Percentiles rank a stretch among this genome's conserved stretches.
phyloP scores from a whole-genome alignment of 768 basidiomycete species.

The Phanerochaete sordida region DNA sequence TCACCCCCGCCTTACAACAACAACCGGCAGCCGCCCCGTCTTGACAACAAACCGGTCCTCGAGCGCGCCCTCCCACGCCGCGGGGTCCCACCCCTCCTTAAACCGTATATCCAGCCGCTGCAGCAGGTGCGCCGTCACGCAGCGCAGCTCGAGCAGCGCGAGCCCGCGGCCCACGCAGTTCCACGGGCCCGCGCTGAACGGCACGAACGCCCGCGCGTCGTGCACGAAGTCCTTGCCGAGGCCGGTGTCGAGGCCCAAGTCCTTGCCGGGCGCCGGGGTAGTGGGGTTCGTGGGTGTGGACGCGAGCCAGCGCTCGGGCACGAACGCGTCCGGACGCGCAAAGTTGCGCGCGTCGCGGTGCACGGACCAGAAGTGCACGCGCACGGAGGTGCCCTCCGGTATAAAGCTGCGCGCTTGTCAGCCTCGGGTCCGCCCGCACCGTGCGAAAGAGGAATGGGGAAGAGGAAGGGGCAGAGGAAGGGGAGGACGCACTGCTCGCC shows the following conservation, averaged over 20 bases:
- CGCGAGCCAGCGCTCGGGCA: conserved; percentile 23
- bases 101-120: conserved; percentile 33
- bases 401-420: conserved; percentile 7
- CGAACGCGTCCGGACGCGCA: conserved; percentile 19
- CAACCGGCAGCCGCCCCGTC: conserved; percentile 9
- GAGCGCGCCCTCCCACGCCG: conserved; percentile 24
- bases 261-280: too few species aligned
- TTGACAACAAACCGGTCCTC: conserved; percentile 26
- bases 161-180: conserved; percentile 11
- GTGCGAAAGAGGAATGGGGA: too few species aligned
- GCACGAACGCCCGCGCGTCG: conserved; percentile 5
- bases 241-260: not conserved
- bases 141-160: conserved; percentile 13
- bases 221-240: not conserved
- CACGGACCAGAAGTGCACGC: conserved; percentile 12
- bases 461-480: too few species aligned
- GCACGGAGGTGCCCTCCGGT: conserved; percentile 14
- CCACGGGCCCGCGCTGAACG: conserved; percentile 11
- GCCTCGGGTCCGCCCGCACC: too few species aligned
- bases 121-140: conserved; percentile 21
- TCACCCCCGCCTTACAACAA: not conserved
- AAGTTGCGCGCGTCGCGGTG: conserved; percentile 21
- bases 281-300: too few species aligned
- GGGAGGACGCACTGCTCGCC: conserved; percentile 10
- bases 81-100: conserved; percentile 27